These are phyloP conservation scores for Phytophthora foliorum DNA, from an alignment of 352 stramenopile genomes.

Conservation along the genomic window DNA sequence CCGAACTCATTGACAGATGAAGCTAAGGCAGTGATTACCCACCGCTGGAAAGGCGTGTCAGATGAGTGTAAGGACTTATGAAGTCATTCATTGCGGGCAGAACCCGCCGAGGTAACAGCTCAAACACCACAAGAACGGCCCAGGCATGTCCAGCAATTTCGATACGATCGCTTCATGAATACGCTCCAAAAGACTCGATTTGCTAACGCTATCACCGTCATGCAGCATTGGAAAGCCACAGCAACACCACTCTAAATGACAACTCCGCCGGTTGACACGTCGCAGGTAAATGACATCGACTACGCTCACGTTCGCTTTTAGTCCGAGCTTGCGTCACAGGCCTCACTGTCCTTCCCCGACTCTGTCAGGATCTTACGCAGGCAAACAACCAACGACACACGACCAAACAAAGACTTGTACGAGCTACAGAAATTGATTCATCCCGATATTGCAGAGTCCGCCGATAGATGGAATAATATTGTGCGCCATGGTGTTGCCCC, in stretches of 20 bases:
- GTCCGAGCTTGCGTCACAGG: not conserved
- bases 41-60: slow-evolving; percentile 13
- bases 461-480: too few relatives aligned
- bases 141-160: too few relatives aligned
- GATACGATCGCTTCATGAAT: slow-evolving; percentile 12
- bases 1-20: not conserved
- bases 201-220: not conserved
- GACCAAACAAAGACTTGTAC: slow-evolving; percentile 21
- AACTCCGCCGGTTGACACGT: not conserved
- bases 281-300: slow-evolving; percentile 5
- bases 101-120: too few relatives aligned
- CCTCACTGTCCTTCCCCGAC: not conserved
- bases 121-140: too few relatives aligned
- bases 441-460: not conserved
- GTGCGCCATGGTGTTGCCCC: too few relatives aligned
- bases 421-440: not conserved
- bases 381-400: not conserved
- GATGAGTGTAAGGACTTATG: slow-evolving; percentile 20
- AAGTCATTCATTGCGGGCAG: not conserved
- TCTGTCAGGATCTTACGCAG: not conserved
- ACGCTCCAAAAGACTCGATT: not conserved
- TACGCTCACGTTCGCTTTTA: slow-evolving; percentile 9
- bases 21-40: slow-evolving; percentile 2
- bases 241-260: not conserved
- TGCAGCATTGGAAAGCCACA: not conserved